Evolutionary conservation across 2,329 filamentous ascomycete genomes (phyloP).

Genomic region (Cryphonectria naterciae): DNA sequence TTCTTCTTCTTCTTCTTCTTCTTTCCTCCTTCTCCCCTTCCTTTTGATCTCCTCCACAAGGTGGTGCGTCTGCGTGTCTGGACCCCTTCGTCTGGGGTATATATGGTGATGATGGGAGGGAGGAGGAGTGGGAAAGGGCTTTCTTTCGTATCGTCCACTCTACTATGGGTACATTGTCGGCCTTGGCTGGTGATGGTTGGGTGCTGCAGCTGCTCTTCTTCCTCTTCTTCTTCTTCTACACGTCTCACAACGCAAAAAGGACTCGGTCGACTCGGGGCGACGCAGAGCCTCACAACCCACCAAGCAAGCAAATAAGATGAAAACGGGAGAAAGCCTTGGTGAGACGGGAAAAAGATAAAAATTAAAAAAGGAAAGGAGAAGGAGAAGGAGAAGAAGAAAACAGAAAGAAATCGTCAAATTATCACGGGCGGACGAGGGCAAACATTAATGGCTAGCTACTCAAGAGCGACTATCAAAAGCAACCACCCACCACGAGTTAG

Average conservation of each 20-base stretch:
- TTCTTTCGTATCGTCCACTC: slow-evolving; percentile 7
- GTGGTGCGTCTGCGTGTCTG: slow-evolving; percentile 3
- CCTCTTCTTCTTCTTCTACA: not conserved
- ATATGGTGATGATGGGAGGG: not conserved
- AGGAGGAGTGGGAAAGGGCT: not conserved
- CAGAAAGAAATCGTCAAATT: not conserved
- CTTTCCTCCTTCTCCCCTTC: not conserved
- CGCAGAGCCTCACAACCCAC: not conserved
- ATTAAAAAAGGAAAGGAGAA: slow-evolving; percentile 2
- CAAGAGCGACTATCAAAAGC: slow-evolving; percentile 13
- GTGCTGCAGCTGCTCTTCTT: too few relatives aligned
- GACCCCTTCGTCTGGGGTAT: not conserved
- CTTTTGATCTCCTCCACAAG: not conserved
- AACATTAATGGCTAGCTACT: not conserved
- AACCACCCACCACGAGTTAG: not conserved
- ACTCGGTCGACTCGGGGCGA: not conserved
- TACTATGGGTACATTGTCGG: slow-evolving; percentile 25
- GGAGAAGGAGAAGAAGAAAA: not conserved
- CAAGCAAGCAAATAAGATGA: not conserved
- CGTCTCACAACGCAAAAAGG: not conserved
- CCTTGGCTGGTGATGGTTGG: not conserved
- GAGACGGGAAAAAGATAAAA: not conserved
- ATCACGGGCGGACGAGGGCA: not conserved
- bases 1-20: not conserved
- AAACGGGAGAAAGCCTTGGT: not conserved